These are phyloP conservation scores for Saprolegnia parasitica DNA, from an alignment of 352 stramenopile species.

Conservation along the genomic window DNA sequence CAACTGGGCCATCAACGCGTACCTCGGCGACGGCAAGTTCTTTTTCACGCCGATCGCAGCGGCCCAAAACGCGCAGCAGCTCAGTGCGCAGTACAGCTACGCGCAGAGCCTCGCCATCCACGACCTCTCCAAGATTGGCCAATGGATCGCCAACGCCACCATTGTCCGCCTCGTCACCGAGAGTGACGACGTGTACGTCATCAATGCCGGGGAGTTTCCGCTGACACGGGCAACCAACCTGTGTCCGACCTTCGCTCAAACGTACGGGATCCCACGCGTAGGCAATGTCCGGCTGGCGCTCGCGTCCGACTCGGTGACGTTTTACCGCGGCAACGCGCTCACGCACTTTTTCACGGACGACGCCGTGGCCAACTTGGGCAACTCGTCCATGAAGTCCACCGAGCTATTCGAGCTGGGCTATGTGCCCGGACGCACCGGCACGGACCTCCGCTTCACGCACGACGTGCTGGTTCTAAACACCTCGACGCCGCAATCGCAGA, in stretches of 20 bases:
- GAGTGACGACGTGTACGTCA: slow-evolving; percentile 1
- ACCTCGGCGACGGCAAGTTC: slow-evolving; percentile 3
- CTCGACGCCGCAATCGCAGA: background rate
- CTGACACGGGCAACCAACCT: background rate
- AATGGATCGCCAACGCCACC: background rate
- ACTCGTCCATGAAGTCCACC: background rate
- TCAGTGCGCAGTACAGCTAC: background rate
- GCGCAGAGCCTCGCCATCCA: background rate
- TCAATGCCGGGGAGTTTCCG: background rate
- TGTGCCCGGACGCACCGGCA: background rate
- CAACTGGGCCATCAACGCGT: slow-evolving; percentile 22
- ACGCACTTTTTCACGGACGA: slow-evolving; percentile 1
- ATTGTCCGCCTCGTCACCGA: slow-evolving; percentile 1
- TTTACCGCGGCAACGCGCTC: slow-evolving; percentile 1
- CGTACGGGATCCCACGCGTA: background rate
- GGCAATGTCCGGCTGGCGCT: background rate
- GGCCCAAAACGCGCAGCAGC: background rate
- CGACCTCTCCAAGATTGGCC: slow-evolving; percentile 6
- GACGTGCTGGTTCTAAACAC: background rate
- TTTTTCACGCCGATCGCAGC: slow-evolving; percentile 12
- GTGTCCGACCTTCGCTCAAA: background rate
- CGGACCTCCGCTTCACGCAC: background rate
- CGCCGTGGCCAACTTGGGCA: background rate
- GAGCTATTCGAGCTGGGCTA: background rate
- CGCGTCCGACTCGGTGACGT: slow-evolving; percentile 2